Conservation (phyloP, 2,329 filamentous ascomycete species). For the Pestalotiopsis fici region DNA sequence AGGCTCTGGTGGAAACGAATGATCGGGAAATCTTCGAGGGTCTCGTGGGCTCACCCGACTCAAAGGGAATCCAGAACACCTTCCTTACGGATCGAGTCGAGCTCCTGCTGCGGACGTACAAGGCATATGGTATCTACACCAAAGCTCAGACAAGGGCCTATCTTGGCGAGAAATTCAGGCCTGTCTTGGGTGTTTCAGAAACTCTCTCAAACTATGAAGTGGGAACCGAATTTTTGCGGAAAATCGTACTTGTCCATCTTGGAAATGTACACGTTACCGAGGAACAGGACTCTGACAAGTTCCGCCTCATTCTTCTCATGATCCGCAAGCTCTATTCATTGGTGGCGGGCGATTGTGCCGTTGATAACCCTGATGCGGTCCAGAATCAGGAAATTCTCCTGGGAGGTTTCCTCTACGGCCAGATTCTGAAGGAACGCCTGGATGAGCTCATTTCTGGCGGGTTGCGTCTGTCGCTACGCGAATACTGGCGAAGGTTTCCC, state of each 20-base stretch:
- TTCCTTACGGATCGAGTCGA: slow-evolving; percentile 96
- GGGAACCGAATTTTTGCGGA: slow-evolving; percentile 87
- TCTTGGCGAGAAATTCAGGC: slow-evolving; percentile 86
- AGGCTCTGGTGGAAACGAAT: slow-evolving; percentile 93
- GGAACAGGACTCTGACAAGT: slow-evolving; percentile 86
- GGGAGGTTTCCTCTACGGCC: slow-evolving; percentile 89
- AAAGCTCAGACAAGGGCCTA: slow-evolving; percentile 81
- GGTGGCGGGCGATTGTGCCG: slow-evolving; percentile 86
- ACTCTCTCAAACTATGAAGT: slow-evolving; percentile 87
- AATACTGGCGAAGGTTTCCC: slow-evolving; percentile 56
- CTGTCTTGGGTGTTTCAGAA: slow-evolving; percentile 81
- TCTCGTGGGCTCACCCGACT: slow-evolving; percentile 77
- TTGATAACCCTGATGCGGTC: slow-evolving; percentile 95
- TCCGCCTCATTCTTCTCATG: slow-evolving; percentile 93
- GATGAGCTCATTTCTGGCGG: slow-evolving; percentile 77
- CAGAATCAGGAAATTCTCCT: slow-evolving; percentile 95
- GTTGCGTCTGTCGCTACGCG: slow-evolving; percentile 54
- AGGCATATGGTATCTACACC: slow-evolving; percentile 82
- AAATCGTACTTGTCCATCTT: slow-evolving; percentile 88
- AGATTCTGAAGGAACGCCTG: slow-evolving; percentile 91
- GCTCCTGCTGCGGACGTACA: slow-evolving; percentile 89
- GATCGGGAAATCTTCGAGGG: slow-evolving; percentile 95
- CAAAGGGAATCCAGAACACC: slow-evolving; percentile 80
- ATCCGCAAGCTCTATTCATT: slow-evolving; percentile 92
- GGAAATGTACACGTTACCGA: slow-evolving; percentile 84